Evolutionary conservation across 1,284 basidiomycete species (phyloP), one percentile per base, ranked within the genome.

Genomic region (Sphagnurus paluster): DNA sequence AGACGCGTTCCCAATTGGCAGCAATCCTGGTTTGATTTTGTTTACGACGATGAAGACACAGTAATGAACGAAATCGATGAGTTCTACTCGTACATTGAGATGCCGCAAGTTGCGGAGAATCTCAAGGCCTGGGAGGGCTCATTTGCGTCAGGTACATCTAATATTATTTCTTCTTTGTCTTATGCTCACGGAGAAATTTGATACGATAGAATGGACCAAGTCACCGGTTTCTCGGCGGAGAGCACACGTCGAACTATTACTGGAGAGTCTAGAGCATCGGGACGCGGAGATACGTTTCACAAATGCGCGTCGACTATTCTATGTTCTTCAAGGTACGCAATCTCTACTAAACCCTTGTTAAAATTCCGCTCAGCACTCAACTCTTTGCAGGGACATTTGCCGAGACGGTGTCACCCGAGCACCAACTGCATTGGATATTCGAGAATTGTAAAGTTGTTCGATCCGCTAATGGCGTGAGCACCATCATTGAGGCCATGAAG

Each of bases 41-140:
- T 85, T 50, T 96, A 96, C 64, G 90, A 94, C 56, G 96, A 99
- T 64, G 91, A 96, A 59, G 93, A 98, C 67, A 91, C 89, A 13
- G 83, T 98, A 35, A 87, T 95, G 76, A 90, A 92, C 58, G 97
- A 98, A 67, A 87, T 99, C 37, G 91, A 98, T 54, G 97, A 99
- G 69, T 98, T 99, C 70, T 99, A 97, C 69, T 93, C 93, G 20
- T 99, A 98, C 69, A 87, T 96, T 48, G 96, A 99, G 71, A 93
- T 94, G 75, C 84, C 88, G 1, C 90, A 94, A 63, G 84, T 95
- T 11, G 82, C 84, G 2, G 91, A 95, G 74, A 94, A 94, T 64
- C 71, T 91, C 51, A 86, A 84, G 58, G 86, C 88, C 35, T 98
- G 93, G 87, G 82, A 88, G 59, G 87, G 87, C 34, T 90, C 85